Percentiles rank a stretch among this genome's conserved stretches.
phyloP scores from a whole-genome alignment of 139 green algal genomes.

The Chlorella sp. region DNA sequence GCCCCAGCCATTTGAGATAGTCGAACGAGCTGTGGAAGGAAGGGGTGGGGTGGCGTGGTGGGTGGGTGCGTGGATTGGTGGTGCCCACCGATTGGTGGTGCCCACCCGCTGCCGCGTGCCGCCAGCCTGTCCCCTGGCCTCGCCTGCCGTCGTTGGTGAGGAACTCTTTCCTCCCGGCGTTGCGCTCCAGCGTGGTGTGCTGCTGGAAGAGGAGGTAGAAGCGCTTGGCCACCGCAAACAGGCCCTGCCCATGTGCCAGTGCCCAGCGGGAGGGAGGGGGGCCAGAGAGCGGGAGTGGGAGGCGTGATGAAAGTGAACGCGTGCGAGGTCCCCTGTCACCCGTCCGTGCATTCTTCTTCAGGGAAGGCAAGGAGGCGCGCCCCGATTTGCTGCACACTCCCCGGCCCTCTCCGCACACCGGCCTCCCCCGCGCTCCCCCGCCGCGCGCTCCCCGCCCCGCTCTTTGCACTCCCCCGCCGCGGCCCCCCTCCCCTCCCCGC shows the following conservation, averaged over 20 bases:
- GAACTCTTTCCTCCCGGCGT: slow-evolving; percentile 12
- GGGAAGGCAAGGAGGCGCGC: background rate
- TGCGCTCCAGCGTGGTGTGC: slow-evolving; percentile 52
- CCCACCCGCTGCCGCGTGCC: too few relatives aligned
- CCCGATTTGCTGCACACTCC: too few relatives aligned
- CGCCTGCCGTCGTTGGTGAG: slow-evolving; percentile 12
- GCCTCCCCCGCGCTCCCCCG: background rate
- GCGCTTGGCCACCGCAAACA: slow-evolving; percentile 40
- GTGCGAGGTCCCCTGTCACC: background rate
- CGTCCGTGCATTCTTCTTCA: background rate
- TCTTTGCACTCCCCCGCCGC: background rate
- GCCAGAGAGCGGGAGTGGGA: background rate
- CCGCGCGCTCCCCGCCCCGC: too few relatives aligned
- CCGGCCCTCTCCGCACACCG: background rate
- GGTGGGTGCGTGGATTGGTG: too few relatives aligned
- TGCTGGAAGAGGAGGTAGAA: slow-evolving; percentile 76
- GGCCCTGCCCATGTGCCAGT: too few relatives aligned
- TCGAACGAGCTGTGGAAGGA: slow-evolving; percentile 21
- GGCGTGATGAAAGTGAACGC: too few relatives aligned
- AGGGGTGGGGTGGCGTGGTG: background rate
- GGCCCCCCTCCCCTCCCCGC: background rate
- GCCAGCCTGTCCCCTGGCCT: too few relatives aligned
- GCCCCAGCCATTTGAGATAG: slow-evolving; percentile 39
- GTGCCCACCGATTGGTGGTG: too few relatives aligned
- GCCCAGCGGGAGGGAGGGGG: background rate